Conservation (phyloP, 257 asterid species). For the Cruciata laevipes region DNA sequence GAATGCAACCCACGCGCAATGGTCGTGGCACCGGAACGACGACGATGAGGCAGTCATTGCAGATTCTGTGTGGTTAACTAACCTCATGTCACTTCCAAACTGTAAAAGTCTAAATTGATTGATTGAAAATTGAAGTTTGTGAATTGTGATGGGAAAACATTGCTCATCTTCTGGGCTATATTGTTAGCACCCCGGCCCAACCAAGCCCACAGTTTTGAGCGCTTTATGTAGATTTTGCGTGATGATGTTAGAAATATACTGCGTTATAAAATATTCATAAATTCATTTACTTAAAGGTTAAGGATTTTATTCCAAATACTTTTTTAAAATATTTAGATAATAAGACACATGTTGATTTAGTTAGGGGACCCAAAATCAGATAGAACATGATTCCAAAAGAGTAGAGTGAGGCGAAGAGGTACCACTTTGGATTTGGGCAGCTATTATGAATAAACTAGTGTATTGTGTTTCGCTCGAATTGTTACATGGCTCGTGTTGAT, state of each 20-base stretch:
- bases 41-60: conserved; percentile 34
- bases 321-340: not conserved
- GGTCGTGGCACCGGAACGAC: conserved; percentile 81
- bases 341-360: not conserved
- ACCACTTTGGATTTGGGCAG: not conserved
- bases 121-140: no score
- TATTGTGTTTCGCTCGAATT: not conserved
- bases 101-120: conserved; percentile 15
- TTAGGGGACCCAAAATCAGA: not conserved
- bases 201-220: not conserved
- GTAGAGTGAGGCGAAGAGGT: not conserved
- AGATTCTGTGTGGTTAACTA: conserved; percentile 48
- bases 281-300: no score
- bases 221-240: no score
- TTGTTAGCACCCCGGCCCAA: not conserved
- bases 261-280: no score
- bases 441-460: not conserved
- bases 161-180: not conserved
- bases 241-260: no score
- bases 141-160: not conserved
- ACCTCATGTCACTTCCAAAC: conserved; percentile 29
- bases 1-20: conserved; percentile 58
- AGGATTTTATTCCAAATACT: not conserved
- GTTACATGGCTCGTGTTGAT: not conserved
- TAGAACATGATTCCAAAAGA: not conserved